phyloP scores from a whole-genome alignment of 257 asterid species.

The Solanum paucissectum region DNA sequence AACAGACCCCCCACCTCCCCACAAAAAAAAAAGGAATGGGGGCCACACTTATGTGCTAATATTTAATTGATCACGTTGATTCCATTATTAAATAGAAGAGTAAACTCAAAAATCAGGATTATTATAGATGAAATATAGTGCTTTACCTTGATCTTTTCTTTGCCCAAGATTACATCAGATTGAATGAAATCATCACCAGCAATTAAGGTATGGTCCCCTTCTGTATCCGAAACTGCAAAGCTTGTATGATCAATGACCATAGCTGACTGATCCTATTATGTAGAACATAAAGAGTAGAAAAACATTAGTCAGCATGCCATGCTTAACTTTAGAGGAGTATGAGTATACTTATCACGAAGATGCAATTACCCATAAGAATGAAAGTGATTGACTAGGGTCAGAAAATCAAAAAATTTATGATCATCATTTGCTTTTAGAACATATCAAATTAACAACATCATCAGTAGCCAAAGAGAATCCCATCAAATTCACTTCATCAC shows the following conservation, averaged over 20 bases:
- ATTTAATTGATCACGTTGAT: neutral
- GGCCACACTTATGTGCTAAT: neutral
- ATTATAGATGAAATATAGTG: neutral
- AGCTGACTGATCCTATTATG: conserved; percentile 49
- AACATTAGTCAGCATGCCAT: neutral
- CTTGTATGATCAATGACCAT: conserved; percentile 63
- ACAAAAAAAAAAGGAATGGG: neutral
- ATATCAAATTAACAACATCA: neutral
- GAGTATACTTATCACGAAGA: neutral
- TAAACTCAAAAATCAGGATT: neutral
- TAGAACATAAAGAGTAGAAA: neutral
- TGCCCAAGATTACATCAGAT: conserved; percentile 61
- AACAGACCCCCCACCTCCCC: neutral
- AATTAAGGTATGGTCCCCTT: conserved; percentile 69
- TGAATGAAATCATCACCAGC: conserved; percentile 54
- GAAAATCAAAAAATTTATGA: neutral
- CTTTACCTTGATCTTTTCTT: conserved; percentile 48
- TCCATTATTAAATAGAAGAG: neutral
- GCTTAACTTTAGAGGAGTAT: neutral
- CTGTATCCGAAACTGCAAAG: conserved; percentile 53
- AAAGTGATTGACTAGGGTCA: neutral
- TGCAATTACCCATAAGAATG: neutral
- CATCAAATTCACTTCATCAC: neutral
- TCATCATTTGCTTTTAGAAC: neutral
- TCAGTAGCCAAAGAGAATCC: neutral